Evolutionary conservation across 345 rosid genomes (phyloP).

Genomic region (Carallia brachiata): DNA sequence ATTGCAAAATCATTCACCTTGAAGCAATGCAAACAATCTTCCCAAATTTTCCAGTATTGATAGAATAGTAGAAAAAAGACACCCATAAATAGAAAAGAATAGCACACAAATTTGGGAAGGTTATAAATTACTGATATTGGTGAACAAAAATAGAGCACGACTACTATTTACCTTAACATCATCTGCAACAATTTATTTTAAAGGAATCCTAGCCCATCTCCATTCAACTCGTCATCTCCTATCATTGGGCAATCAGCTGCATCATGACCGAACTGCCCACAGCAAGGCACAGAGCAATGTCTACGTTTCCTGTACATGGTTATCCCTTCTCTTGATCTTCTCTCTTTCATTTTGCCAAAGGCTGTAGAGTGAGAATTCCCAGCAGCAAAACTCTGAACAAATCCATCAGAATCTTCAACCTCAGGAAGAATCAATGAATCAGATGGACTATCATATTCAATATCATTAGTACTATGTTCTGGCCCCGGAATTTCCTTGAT

Average conservation of each 20-base stretch:
- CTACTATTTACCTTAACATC: not conserved
- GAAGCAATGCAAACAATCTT: not conserved
- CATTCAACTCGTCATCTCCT: slow-evolving; percentile 27
- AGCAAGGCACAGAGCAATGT: slow-evolving; percentile 44
- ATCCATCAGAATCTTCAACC: slow-evolving; percentile 51
- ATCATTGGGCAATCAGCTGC: slow-evolving; percentile 44
- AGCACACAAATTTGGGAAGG: not conserved
- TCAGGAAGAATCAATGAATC: slow-evolving; percentile 45
- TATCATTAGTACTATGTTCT: slow-evolving; percentile 23
- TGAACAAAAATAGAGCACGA: not conserved
- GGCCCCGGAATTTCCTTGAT: slow-evolving; percentile 42
- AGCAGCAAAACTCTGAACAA: slow-evolving; percentile 36
- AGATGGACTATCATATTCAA: slow-evolving; percentile 35
- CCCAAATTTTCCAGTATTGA: not conserved
- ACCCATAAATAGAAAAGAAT: not conserved
- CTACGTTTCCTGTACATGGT: slow-evolving; percentile 38
- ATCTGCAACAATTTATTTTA: slow-evolving; percentile 9
- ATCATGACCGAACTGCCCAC: slow-evolving; percentile 49
- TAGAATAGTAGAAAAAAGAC: not conserved
- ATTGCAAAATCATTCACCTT: not conserved
- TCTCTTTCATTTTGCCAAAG: slow-evolving; percentile 45
- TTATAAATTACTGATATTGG: not conserved
- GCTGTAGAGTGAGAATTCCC: slow-evolving; percentile 29
- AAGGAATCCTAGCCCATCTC: slow-evolving; percentile 28
- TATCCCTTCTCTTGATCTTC: slow-evolving; percentile 37